phyloP scores from a whole-genome alignment of 2,329 filamentous ascomycete genomes.

The Fusarium caatingaense region DNA sequence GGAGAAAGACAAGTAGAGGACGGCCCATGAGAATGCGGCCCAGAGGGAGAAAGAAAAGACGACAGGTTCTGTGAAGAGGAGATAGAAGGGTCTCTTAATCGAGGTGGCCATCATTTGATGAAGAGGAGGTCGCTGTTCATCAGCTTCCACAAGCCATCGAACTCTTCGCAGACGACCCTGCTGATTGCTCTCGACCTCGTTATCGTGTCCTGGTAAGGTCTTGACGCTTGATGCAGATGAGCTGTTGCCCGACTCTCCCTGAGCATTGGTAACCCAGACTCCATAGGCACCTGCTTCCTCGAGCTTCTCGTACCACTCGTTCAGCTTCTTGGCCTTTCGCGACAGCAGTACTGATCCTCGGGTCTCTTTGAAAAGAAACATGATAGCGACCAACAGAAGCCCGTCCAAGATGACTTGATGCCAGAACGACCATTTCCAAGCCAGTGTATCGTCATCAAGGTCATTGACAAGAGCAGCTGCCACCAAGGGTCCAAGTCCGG shows the following conservation, averaged over 20 bases:
- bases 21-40: constrained; percentile 90
- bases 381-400: constrained; percentile 69
- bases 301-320: constrained; percentile 80
- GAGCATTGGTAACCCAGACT: constrained; percentile 51
- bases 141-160: constrained; percentile 82
- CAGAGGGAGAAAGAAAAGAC: constrained; percentile 91
- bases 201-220: constrained; percentile 11
- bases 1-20: constrained; percentile 86
- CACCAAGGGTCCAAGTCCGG: constrained; percentile 80
- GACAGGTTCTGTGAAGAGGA: constrained; percentile 80
- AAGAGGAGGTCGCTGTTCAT: constrained; percentile 79
- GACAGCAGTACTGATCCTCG: constrained; percentile 83
- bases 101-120: constrained; percentile 78
- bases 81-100: constrained; percentile 79
- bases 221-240: constrained; percentile 43
- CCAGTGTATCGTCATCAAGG: constrained; percentile 56
- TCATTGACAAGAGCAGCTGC: constrained; percentile 75
- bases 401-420: constrained; percentile 79
- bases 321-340: constrained; percentile 77
- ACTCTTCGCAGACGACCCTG: constrained; percentile 60
- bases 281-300: constrained; percentile 72
- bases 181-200: constrained; percentile 16
- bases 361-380: constrained; percentile 82
- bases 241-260: constrained; percentile 18
- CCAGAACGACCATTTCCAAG: constrained; percentile 92